Percentiles rank a stretch among this genome's conserved stretches.
These are phyloP conservation scores for Morella rubra DNA, from an alignment of 306 rosid species.

Conservation along the genomic window DNA sequence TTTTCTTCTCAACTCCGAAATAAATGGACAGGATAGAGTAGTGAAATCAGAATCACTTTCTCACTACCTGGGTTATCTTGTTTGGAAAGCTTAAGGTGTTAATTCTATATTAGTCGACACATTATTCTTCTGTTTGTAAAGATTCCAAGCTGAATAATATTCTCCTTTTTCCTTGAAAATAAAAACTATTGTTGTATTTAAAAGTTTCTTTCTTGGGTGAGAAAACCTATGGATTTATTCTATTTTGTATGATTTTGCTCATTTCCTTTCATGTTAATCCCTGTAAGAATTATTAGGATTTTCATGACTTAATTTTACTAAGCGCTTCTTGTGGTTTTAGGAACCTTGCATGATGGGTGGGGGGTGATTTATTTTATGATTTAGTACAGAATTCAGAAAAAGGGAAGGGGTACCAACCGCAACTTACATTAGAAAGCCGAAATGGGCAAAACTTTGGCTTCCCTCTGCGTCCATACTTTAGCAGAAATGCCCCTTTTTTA, in stretches of 20 bases:
- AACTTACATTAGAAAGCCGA: conserved; percentile 87
- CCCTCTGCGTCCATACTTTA: conserved; percentile 94
- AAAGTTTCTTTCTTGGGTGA: background rate
- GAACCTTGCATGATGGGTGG: background rate
- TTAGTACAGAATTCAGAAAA: conserved; percentile 13
- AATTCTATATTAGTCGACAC: conserved; percentile 5
- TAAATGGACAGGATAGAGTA: conserved; percentile 8
- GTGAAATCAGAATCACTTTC: background rate
- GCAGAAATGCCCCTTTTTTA: conserved; percentile 87
- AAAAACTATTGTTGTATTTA: no score
- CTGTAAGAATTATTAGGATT: background rate
- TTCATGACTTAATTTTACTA: background rate
- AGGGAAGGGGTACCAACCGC: conserved; percentile 15
- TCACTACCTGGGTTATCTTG: conserved; percentile 13
- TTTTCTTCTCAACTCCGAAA: conserved; percentile 11
- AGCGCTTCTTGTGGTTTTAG: background rate
- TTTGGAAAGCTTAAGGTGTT: conserved; percentile 4
- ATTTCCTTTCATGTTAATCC: background rate
- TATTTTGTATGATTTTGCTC: background rate
- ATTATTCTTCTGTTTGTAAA: background rate
- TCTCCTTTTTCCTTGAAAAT: background rate
- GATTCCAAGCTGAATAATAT: background rate
- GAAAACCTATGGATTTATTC: background rate
- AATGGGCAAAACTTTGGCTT: conserved; percentile 97
- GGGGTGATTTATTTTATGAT: conserved; percentile 11